Conservation (phyloP, 805 yeast species). For the Zygoascus ofunaensis region DNA sequence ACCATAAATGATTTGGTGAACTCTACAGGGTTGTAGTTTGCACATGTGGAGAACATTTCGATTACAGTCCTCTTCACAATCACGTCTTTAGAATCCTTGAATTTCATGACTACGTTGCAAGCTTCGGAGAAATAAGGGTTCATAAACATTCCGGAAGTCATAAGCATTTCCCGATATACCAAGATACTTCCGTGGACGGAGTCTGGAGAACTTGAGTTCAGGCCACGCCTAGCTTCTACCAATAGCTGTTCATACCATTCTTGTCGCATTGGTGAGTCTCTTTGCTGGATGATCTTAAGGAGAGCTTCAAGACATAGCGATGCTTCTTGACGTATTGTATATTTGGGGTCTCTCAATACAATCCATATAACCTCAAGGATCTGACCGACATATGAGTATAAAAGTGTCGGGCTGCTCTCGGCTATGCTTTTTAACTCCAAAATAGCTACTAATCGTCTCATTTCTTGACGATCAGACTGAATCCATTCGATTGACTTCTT, state of each 20-base stretch:
- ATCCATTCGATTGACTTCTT: constrained; percentile 86
- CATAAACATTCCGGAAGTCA: constrained; percentile 63
- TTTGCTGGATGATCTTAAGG: constrained; percentile 63
- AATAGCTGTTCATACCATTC: constrained; percentile 68
- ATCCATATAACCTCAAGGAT: constrained; percentile 80
- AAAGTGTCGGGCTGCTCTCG: constrained; percentile 72
- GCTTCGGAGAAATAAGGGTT: constrained; percentile 64
- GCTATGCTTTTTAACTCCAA: constrained; percentile 77
- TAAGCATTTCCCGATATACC: constrained; percentile 69
- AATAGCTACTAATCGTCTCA: constrained; percentile 82
- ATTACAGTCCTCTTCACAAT: constrained; percentile 80
- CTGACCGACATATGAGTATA: constrained; percentile 68
- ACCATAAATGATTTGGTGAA: constrained; percentile 79
- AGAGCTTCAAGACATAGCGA: constrained; percentile 74
- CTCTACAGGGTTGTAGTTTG: constrained; percentile 61
- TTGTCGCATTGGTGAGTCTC: constrained; percentile 62
- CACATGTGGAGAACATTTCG: constrained; percentile 70
- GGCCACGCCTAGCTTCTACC: constrained; percentile 56
- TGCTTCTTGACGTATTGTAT: constrained; percentile 69
- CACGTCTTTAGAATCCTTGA: constrained; percentile 67
- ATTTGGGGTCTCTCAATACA: constrained; percentile 72
- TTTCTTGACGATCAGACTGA: constrained; percentile 75
- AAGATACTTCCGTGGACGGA: constrained; percentile 80
- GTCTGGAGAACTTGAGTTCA: constrained; percentile 47
- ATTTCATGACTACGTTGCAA: constrained; percentile 61